Evolutionary conservation across 306 rosid genomes (phyloP).

Genomic region (Quercus agrifolia): DNA sequence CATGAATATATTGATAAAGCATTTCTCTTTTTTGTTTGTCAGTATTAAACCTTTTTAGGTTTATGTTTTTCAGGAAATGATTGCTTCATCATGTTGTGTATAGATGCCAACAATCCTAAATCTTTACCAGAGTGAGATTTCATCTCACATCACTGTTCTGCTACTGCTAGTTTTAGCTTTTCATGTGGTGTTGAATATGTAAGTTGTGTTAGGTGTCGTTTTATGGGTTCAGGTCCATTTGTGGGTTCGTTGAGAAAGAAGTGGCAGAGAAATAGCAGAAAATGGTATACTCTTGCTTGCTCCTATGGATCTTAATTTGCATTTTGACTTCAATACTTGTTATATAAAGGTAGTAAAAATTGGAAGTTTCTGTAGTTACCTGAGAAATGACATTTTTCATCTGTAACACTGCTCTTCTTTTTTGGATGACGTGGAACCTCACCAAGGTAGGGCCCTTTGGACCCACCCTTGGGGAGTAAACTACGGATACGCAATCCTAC

Average conservation of each 20-base stretch:
- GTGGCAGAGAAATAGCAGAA: constrained; percentile 31
- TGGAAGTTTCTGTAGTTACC: neutral
- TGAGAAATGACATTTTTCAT: neutral
- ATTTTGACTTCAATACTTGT: neutral
- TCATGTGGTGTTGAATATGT: neutral
- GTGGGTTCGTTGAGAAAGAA: constrained; percentile 22
- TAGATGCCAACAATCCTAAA: constrained; percentile 28
- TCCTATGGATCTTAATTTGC: neutral
- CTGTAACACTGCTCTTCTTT: too few relatives aligned
- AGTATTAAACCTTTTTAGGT: neutral
- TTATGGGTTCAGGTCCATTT: constrained; percentile 31
- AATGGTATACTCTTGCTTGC: constrained; percentile 22
- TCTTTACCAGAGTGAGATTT: constrained; percentile 40
- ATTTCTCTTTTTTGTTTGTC: neutral
- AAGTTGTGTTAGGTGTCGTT: constrained; percentile 30
- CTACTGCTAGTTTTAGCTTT: neutral
- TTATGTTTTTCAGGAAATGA: constrained; percentile 33
- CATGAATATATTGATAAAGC: neutral
- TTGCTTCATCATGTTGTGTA: constrained; percentile 17
- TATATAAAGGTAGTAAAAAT: neutral
- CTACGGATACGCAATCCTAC: neutral
- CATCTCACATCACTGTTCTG: neutral
- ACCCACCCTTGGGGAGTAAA: too few relatives aligned
- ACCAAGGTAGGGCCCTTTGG: too few relatives aligned
- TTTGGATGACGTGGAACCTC: too few relatives aligned